Evolutionary conservation across 2,329 filamentous ascomycete genomes (phyloP).

Genomic region (Verticillium longisporum): DNA sequence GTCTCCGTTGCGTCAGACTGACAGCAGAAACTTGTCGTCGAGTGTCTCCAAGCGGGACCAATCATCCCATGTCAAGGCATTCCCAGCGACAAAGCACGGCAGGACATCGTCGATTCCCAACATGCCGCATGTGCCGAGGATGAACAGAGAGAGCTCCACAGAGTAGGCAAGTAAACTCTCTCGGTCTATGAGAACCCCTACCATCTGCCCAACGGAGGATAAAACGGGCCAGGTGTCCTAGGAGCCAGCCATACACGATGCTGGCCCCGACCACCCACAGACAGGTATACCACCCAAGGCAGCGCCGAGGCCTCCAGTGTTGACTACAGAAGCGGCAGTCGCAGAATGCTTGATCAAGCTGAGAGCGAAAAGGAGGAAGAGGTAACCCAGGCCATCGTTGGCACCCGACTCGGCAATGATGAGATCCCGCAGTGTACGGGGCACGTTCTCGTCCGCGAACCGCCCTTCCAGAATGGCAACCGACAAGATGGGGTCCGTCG

Average conservation of each 20-base stretch:
- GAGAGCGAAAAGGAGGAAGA: conserved; percentile 77
- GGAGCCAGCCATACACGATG: conserved; percentile 65
- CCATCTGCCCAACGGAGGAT: conserved; percentile 79
- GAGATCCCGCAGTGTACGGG: conserved; percentile 71
- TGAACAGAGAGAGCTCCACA: conserved; percentile 78
- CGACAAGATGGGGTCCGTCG: conserved; percentile 81
- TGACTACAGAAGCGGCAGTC: conserved; percentile 48
- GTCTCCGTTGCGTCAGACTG: neutral
- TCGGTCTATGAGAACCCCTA: conserved; percentile 69
- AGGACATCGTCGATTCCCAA: conserved; percentile 85
- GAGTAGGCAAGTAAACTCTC: conserved; percentile 87
- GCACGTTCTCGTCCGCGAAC: conserved; percentile 87
- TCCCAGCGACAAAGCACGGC: conserved; percentile 88
- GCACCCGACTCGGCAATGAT: conserved; percentile 79
- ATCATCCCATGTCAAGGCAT: conserved; percentile 87
- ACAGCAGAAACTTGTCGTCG: conserved; percentile 69
- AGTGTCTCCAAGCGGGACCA: conserved; percentile 87
- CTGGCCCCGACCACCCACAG: conserved; percentile 47
- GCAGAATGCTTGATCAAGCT: conserved; percentile 73
- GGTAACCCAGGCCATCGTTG: conserved; percentile 85
- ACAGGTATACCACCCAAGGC: conserved; percentile 69
- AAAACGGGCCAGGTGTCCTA: conserved; percentile 78
- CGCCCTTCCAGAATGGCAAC: conserved; percentile 90
- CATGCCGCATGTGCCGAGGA: conserved; percentile 79
- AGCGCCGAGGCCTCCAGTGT: conserved; percentile 42